Evolutionary conservation across 768 basidiomycete species (phyloP).

Genomic region (Tylopilus vinaceipallidus): DNA sequence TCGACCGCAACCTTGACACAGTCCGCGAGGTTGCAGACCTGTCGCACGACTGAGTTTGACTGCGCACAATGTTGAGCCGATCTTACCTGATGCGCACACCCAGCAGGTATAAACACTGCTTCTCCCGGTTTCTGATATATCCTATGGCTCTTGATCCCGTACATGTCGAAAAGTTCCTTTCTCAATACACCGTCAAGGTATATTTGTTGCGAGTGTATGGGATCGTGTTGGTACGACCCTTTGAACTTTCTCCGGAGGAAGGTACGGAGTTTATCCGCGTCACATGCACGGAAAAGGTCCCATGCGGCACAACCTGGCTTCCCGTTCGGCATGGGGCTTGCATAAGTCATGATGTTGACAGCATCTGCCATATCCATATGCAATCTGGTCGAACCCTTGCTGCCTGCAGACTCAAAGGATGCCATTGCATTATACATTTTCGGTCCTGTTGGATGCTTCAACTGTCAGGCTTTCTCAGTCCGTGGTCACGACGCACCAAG

Average conservation of each 20-base stretch:
- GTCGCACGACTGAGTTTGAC: constrained; percentile 7
- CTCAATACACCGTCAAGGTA: constrained; percentile 75
- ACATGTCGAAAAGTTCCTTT: constrained; percentile 61
- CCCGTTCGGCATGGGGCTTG: constrained; percentile 55
- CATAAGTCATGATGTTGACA: constrained; percentile 85
- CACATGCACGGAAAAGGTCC: constrained; percentile 85
- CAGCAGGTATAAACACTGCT: constrained; percentile 94
- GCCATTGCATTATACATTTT: constrained; percentile 95
- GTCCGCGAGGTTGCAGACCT: constrained; percentile 93
- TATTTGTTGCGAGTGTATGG: constrained; percentile 87
- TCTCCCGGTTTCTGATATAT: constrained; percentile 91
- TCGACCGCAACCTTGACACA: constrained; percentile 95
- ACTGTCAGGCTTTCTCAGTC: neutral
- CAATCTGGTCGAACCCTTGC: constrained; percentile 81
- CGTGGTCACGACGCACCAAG: constrained; percentile 49
- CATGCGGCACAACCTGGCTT: constrained; percentile 80
- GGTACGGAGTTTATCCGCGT: constrained; percentile 70
- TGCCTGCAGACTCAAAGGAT: constrained; percentile 60
- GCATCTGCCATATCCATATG: constrained; percentile 97
- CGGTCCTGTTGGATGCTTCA: constrained; percentile 53
- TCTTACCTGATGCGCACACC: constrained; percentile 84
- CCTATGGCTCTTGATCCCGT: constrained; percentile 74
- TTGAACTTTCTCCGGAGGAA: constrained; percentile 70
- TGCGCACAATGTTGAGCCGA: neutral
- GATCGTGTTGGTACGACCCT: constrained; percentile 62